Base-by-base conservation (phyloP, 768 basidiomycete genomes). In the Candolleomyces aberdarensis region DNA sequence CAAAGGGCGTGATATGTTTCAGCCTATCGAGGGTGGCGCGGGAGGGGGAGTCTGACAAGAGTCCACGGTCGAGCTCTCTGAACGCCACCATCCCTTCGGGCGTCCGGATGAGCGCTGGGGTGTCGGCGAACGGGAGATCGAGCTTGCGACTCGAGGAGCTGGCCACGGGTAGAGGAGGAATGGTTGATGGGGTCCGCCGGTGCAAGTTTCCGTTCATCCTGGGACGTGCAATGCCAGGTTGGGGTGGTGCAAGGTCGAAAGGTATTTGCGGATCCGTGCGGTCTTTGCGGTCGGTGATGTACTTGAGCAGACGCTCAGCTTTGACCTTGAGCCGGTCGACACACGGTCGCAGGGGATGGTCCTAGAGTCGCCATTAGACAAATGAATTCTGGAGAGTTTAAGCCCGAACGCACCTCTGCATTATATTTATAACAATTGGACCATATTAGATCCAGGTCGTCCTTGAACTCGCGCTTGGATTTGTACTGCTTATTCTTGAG, bases 401-500 rank as follows among this genome's bases (percentile, higher is more conserved):
- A 53, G 41, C 8, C 14, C 47, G 15, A n/a, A 81, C 89, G 62
- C 66, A 94, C 96, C 78, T 94, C 91, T 11, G 87, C 88, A 72
- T 99, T 99, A 73, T 98, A 98, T 5, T 83, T 86, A 64, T 89
- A 84, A 74, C 96, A 98, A 65, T 98, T 99, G 50, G 86, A 86
- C 97, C 97, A 99, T 65, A 99, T 98, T 63, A 98, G 84, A 65
- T 96, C 92, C 47, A 99, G 78, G 75, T 99, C 97, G 61, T 92
- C 89, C 64, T 89, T 89, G 75, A 99, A 98, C 67, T 96, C 92
- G 64, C 86, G 81, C 76, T 98, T 98, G 32, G 88, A 92, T 75
- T 96, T 95, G 83, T 97, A 98, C 52, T 85, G 83, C 71, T 91
- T 92, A 61, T 83, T 79, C 77, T 97, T 98, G 71, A 98, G 90